Evolutionary conservation across 2,329 filamentous ascomycete species (phyloP).

Genomic region (Neurospora crassa): DNA sequence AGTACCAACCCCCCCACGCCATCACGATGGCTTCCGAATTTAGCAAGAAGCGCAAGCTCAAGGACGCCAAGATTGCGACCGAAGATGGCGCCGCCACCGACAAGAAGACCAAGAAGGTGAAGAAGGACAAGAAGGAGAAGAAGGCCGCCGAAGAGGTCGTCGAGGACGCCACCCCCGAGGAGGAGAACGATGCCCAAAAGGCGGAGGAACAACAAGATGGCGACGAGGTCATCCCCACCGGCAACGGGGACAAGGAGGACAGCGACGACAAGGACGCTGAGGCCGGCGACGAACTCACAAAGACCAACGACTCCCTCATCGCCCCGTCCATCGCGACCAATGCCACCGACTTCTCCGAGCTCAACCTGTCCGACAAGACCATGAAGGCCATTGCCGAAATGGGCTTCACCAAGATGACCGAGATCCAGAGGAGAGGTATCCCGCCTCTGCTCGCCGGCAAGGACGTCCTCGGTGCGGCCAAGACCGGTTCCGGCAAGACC

Average conservation of each 20-base stretch:
- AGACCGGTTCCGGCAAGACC: conserved; percentile 94
- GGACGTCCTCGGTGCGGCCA: conserved; percentile 89
- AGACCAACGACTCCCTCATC: conserved; percentile 41
- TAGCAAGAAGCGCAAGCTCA: conserved; percentile 28
- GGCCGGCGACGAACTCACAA: conserved; percentile 26
- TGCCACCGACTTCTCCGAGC: conserved; percentile 64
- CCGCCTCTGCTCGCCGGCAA: conserved; percentile 80
- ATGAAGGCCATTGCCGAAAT: conserved; percentile 82
- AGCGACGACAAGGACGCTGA: conserved; percentile 22
- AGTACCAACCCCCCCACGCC: background rate
- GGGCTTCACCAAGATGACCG: conserved; percentile 92
- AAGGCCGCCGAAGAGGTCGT: conserved; percentile 14
- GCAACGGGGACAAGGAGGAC: conserved; percentile 15
- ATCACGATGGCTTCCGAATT: conserved; percentile 21
- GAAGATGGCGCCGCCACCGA: conserved; percentile 5
- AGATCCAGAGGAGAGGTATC: conserved; percentile 82
- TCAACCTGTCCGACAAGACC: conserved; percentile 81
- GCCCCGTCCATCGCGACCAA: conserved; percentile 48
- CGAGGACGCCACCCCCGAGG: conserved; percentile 8
- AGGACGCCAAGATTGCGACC: conserved; percentile 20
- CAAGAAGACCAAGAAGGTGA: background rate
- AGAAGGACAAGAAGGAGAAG: conserved; percentile 17
- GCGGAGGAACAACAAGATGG: conserved; percentile 11
- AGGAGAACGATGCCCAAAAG: conserved; percentile 19
- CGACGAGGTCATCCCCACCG: background rate